phyloP scores from a whole-genome alignment of 192 early-diverging fungal species.

The Podila minutissima region DNA sequence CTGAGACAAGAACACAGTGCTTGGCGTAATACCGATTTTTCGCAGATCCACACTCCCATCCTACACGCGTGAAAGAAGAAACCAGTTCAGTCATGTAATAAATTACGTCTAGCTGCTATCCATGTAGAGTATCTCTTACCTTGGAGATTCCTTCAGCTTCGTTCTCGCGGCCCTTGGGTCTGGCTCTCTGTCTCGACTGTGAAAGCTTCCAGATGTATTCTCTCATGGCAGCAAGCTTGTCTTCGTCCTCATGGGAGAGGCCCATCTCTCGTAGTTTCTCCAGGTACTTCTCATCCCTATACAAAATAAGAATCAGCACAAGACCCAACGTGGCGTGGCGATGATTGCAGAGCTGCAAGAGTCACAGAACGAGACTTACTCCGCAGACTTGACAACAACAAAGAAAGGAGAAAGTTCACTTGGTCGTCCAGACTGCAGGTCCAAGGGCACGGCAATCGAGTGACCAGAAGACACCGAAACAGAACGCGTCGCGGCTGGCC shows the following conservation, averaged over 20 bases:
- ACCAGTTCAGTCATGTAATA: neutral
- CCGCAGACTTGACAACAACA: slow-evolving; percentile 53
- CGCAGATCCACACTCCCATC: slow-evolving; percentile 59
- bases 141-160: slow-evolving; percentile 33
- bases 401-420: slow-evolving; percentile 22
- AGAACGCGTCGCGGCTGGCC: slow-evolving; percentile 27
- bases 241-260: slow-evolving; percentile 80
- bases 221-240: slow-evolving; percentile 75
- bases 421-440: slow-evolving; percentile 22
- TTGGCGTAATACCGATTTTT: slow-evolving; percentile 71
- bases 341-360: neutral
- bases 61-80: slow-evolving; percentile 11
- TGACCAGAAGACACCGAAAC: slow-evolving; percentile 31
- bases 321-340: neutral
- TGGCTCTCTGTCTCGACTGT: slow-evolving; percentile 54
- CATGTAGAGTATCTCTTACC: neutral
- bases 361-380: slow-evolving; percentile 45
- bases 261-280: slow-evolving; percentile 70
- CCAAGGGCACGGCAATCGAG: slow-evolving; percentile 20
- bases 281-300: slow-evolving; percentile 62
- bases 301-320: neutral
- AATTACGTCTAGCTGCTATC: neutral
- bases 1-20: slow-evolving; percentile 77
- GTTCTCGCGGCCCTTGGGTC: slow-evolving; percentile 44
- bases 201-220: slow-evolving; percentile 84